Base-by-base conservation (phyloP, 257 asterid genomes). In the Thymus mandschuricus region DNA sequence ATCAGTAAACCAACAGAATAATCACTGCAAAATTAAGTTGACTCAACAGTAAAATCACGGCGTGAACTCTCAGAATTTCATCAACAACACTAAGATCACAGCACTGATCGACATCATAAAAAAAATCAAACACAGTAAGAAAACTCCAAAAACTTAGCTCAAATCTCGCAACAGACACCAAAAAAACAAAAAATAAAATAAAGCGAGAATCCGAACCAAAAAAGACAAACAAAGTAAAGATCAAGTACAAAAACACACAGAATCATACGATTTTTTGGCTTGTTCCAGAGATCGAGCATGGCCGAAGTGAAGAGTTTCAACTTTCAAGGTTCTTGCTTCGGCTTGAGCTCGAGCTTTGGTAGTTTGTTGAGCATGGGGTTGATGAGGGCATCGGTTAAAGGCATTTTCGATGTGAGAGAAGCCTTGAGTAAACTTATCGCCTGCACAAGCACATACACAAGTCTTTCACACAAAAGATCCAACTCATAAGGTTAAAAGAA, bases 221-320 rank as follows among this genome's bases (percentile, higher is more conserved):
- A 21, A 43, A 27, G 9, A 64, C 13, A 50, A 28, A 66, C n/a
- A 45, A 63, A 6, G 57, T 27, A 21, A 65, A 6, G 72, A 70
- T 49, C 72, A 41, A 45, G 56, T 33, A 35, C 5, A 43, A 44
- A 40, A 35, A 35, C 0, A 8, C 5, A 66, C 21, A 34, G 30
- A 56, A 55, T n/a, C 51, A 27, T 82, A 92, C 98, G 78, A 55
- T 74, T 83, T 88, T 66, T 94, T 91, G 74, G 99, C 99, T 81
- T 94, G 99, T 70, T 94, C 99, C 28, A 94, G 97, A 64, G 99
- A 86, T 4, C 99, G 93, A 75, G 99, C 99, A 76, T 94, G 99
- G 68, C n/a, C n/a, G n/a, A n/a, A n/a, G n/a, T n/a, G n/a, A n/a
- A n/a, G n/a, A n/a, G n/a, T n/a, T n/a, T n/a, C n/a, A n/a, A n/a